These are phyloP conservation scores for Quercus rubra DNA, from an alignment of 306 rosid species.

Conservation along the genomic window DNA sequence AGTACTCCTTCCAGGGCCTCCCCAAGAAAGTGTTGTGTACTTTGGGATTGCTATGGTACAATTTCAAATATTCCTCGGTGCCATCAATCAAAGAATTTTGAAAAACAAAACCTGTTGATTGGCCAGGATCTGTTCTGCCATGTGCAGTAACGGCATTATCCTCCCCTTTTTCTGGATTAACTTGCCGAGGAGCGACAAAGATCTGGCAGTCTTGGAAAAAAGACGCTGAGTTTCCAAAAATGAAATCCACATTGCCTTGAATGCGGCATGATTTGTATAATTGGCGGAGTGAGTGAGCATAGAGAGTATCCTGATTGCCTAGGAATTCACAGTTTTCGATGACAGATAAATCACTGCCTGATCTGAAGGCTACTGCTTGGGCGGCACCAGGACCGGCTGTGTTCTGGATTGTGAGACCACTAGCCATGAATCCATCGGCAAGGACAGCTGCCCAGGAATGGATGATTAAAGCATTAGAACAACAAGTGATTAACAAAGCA, in stretches of 20 bases:
- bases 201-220: constrained; percentile 63
- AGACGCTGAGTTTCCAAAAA: constrained; percentile 79
- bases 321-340: constrained; percentile 66
- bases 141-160: constrained; percentile 72
- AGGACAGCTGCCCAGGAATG: constrained; percentile 41
- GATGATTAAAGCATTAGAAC: background rate
- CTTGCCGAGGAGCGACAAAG: constrained; percentile 52
- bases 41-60: constrained; percentile 56
- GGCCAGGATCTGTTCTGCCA: constrained; percentile 78
- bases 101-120: constrained; percentile 76
- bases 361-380: constrained; percentile 93
- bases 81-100: constrained; percentile 67
- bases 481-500: background rate
- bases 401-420: constrained; percentile 63
- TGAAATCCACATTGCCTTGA: constrained; percentile 77
- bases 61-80: constrained; percentile 60
- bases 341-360: constrained; percentile 67
- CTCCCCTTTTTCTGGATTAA: constrained; percentile 60
- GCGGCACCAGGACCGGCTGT: constrained; percentile 87
- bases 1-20: constrained; percentile 91
- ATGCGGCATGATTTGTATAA: constrained; percentile 75
- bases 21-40: constrained; percentile 83
- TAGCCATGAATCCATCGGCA: constrained; percentile 97
- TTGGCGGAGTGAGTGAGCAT: constrained; percentile 80
- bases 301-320: constrained; percentile 89